Base-by-base conservation (phyloP, 371 early-diverging fungal species). In the Paraphysoderma sedebokerense region DNA sequence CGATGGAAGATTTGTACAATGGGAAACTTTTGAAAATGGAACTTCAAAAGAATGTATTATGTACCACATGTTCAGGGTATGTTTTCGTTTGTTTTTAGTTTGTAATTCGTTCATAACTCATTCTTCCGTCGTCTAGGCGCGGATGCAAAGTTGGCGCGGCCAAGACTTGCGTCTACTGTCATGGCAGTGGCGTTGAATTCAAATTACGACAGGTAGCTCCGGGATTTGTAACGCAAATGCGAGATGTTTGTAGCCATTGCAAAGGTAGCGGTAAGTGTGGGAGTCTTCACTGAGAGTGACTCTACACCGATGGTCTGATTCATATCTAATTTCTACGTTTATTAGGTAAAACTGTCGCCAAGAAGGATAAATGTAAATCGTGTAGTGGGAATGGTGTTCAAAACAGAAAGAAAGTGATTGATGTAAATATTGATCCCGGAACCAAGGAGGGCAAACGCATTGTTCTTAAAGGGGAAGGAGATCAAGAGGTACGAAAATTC, bases 391-490 rank as follows among this genome's bases (percentile, higher is more conserved):
- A 73, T 59, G 85, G 87, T 60, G 76, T 84, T 15, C 64, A 67
- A 4, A 65, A 64, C 17, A 88, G 87, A 59, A 78, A 83, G 61
- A 42, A 42, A 22, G 20, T 32, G 29, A 13, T 42, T 32, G 29
- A 23, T 19, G 81, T 95, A 48, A 76, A 76, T 58, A 77, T 95
- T 44, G 88, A 87, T 55, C 85, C 82, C 65, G 96, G 96, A 52
- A 91, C 91, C 88, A 60, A 55, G 24, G 67, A 84, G 52, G 90
- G 88, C 12, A 85, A 89, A 56, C 80, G 80, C 60, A 86, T 95
- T 52, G 76, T 75, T 13, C 87, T 91, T 69, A 60, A 67, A 46
- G 91, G 90, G 31, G 88, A 92, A 61, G 96, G 82, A 22, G 92
- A 95, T 64, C 87, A 88, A 31, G n/a, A n/a, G n/a, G n/a, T n/a